Base-by-base conservation (phyloP, 1,284 basidiomycete genomes). In the Neolentinus lepideus region DNA sequence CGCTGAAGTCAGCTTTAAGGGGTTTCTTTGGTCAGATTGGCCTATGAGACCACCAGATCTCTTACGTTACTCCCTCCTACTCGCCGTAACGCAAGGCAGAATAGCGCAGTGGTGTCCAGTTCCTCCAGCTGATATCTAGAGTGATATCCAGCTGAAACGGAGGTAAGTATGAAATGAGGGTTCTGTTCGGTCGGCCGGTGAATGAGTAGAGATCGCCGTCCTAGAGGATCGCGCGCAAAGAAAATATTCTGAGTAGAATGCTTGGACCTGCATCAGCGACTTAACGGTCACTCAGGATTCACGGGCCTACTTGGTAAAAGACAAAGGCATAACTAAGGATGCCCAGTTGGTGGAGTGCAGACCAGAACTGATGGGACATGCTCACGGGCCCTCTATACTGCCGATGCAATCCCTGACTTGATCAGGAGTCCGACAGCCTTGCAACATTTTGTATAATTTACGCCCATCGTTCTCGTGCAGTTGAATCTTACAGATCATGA, bases 211-310 rank as follows among this genome's bases (percentile, higher is more conserved):
- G 95, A 98, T 45, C 97, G 81, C 26, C 97, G 81, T 1, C 96
- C 95, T 0, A 98, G 80, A 1, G 93, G 92, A 68, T 99, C 96
- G 50, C 95, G 79, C 3, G 81, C 91, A 66, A 91, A 95, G 69
- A 84, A 88, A 2, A 98, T 61, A 33, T 71, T 76, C 36, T 69
- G 68, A 2, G 75, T 71, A 36, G 58, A 38, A 43, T 70, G 69
- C 84, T 91, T 59, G 25, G 55, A 19, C 35, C 56, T 2, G 56
- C 33, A 45, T 11, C 47, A 47, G 53, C 57, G 21, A 51, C 53
- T 12, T 10, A 27, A 25, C 36, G n/a, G 50, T 47, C 52, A 33
- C 25, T n/a, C 11, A 22, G 27, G 52, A 50, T 25, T 27, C 56
- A 60, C 54, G 33, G 33, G 54, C 25, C 29, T 64, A 92, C 92